These are phyloP conservation scores for Grigorovia yakushimaensis DNA, from an alignment of 805 yeast genomes.

Conservation along the genomic window DNA sequence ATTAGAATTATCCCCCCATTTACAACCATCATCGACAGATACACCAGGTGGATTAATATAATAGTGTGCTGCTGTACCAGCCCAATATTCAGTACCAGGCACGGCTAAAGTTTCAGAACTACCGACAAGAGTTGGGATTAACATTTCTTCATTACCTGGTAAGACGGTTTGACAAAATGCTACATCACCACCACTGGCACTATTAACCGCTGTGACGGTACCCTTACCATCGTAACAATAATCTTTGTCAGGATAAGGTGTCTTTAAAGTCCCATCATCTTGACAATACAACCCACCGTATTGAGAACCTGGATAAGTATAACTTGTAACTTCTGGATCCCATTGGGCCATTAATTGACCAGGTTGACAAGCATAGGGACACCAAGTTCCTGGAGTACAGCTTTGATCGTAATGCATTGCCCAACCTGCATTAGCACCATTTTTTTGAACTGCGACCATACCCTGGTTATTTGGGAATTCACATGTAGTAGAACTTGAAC, in stretches of 20 bases:
- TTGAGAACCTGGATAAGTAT: conserved; percentile 67
- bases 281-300: conserved; percentile 80
- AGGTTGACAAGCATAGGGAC: conserved; percentile 88
- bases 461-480: conserved; percentile 59
- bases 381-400: conserved; percentile 69
- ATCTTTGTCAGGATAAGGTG: conserved; percentile 44
- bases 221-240: conserved; percentile 76
- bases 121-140: conserved; percentile 68
- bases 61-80: conserved; percentile 77
- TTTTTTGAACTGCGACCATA: conserved; percentile 56
- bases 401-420: conserved; percentile 68
- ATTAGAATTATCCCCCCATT: conserved; percentile 65
- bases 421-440: conserved; percentile 68
- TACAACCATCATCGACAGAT: conserved; percentile 63
- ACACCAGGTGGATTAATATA: conserved; percentile 81
- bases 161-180: conserved; percentile 89
- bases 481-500: conserved; percentile 30
- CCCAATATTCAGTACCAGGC: conserved; percentile 79
- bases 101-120: conserved; percentile 59
- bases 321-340: conserved; percentile 68
- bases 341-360: conserved; percentile 84
- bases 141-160: conserved; percentile 92
- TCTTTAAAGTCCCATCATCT: conserved; percentile 54
- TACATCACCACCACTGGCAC: conserved; percentile 44
- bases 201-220: conserved; percentile 53